Evolutionary conservation across 352 stramenopile species (phyloP), one percentile per base, ranked within the genome.

Genomic region (Pythium sp.): DNA sequence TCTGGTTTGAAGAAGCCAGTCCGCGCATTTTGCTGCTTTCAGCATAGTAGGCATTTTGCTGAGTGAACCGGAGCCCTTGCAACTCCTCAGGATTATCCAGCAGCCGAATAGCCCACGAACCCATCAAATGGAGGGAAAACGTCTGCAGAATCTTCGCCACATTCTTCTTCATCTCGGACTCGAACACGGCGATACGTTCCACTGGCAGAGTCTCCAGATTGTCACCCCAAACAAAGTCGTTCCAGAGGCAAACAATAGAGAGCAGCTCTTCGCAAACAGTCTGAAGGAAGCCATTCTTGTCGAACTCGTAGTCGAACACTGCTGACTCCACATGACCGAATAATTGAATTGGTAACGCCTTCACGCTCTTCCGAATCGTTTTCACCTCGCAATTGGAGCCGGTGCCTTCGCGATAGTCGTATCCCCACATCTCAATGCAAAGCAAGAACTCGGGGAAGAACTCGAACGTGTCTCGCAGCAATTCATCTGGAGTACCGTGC

Each of bases 391-490:
- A 49, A 66, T 56, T 77, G 78, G 26, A 47, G 24, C 38, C 62
- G 28, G 72, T 60, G 0, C 71, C 70, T 38, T 86, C 80, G 9
- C 80, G 82, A 64, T 88, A 89, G 53, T 92, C 86, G 61, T 84
- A 88, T 14, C 82, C 84, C 84, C 84, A 92, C 12, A 92, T 86
- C 65, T 92, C 84, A 34, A 93, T 74, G 43, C 73, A 91, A 22
- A 93, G 69, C 6, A 93, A 73, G 24, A 93, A 73, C 57, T 93
- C 85, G 0, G 85, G 85, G 49, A 90, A 91, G 41, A 93, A 91
- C 47, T 93, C 85, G 49, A 89, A 90, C 6, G 85, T 91, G 54
- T 93, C 82, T 34, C 81, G 73, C 32, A 91, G 24, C 11, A 93
- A 68, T 20, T 90, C 84, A 64, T 91, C 80, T 12, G 73, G 73